Evolutionary conservation across 345 rosid species (phyloP).

Genomic region (Dimocarpus longan): DNA sequence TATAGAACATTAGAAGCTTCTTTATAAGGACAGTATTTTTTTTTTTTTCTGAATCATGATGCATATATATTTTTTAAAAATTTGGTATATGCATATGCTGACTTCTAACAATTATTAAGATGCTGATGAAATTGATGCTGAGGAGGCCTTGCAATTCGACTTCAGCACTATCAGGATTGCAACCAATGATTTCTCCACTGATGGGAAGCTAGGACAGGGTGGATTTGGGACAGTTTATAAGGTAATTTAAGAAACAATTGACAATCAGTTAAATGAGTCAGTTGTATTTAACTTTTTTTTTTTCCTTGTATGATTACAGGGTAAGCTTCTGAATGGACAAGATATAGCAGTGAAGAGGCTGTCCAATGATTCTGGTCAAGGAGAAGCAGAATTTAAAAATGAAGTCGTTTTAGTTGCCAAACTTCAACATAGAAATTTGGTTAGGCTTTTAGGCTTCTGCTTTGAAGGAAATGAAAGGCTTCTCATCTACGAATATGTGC

Average conservation of each 20-base stretch:
- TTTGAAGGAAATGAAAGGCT: constrained; percentile 40
- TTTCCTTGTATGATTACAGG: constrained; percentile 27
- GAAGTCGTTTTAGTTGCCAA: constrained; percentile 45
- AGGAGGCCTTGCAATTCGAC: constrained; percentile 42
- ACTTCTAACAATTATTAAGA: neutral
- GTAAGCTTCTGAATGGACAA: constrained; percentile 35
- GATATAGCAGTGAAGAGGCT: constrained; percentile 56
- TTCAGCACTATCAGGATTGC: constrained; percentile 41
- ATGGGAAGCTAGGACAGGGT: constrained; percentile 35
- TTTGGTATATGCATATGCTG: neutral
- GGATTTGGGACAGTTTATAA: constrained; percentile 68
- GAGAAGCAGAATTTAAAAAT: constrained; percentile 48
- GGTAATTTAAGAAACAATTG: constrained; percentile 23
- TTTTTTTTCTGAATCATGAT: neutral
- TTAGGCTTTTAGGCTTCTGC: constrained; percentile 44
- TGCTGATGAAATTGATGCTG: constrained; percentile 2
- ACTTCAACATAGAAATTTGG: constrained; percentile 55
- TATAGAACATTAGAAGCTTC: neutral
- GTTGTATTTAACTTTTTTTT: neutral
- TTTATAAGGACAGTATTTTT: neutral
- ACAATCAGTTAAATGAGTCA: neutral
- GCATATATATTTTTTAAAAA: neutral
- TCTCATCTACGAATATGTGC: constrained; percentile 47
- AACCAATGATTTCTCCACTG: constrained; percentile 34
- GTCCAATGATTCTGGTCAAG: constrained; percentile 42